Percentiles rank a stretch among this genome's conserved stretches.
phyloP scores from a whole-genome alignment of 108 stramenopile genomes.

The Cyclotella baltica region DNA sequence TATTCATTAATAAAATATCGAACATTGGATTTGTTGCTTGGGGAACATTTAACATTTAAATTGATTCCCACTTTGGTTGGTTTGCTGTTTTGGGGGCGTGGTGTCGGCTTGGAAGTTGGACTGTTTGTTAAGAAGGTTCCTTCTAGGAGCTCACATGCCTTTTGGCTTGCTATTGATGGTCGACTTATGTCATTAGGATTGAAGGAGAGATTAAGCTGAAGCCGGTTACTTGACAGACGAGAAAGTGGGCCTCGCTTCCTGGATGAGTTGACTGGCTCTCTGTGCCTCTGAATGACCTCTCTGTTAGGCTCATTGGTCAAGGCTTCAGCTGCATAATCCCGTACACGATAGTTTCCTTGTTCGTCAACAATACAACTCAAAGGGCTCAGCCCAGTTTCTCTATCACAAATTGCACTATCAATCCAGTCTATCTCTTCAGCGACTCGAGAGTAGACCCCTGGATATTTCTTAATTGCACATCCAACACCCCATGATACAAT shows the following conservation, averaged over 20 bases:
- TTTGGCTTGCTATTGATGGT: background rate
- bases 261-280: no score
- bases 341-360: background rate
- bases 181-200: background rate
- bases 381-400: conserved; percentile 11
- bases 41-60: background rate
- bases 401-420: conserved; percentile 36
- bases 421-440: conserved; percentile 50
- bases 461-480: conserved; percentile 32
- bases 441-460: conserved; percentile 51
- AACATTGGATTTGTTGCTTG: conserved; percentile 8
- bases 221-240: background rate
- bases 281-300: background rate
- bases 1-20: conserved; percentile 3
- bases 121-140: background rate
- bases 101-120: background rate
- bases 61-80: background rate
- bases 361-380: conserved; percentile 16
- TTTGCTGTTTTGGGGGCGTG: background rate
- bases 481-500: conserved; percentile 50
- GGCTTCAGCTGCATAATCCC: conserved; percentile 26
- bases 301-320: background rate
- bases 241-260: background rate
- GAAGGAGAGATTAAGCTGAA: conserved; percentile 8
- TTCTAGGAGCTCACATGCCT: conserved; percentile 28